These are phyloP conservation scores for Calycina marina DNA, from an alignment of 2,329 filamentous ascomycete species.

Conservation along the genomic window DNA sequence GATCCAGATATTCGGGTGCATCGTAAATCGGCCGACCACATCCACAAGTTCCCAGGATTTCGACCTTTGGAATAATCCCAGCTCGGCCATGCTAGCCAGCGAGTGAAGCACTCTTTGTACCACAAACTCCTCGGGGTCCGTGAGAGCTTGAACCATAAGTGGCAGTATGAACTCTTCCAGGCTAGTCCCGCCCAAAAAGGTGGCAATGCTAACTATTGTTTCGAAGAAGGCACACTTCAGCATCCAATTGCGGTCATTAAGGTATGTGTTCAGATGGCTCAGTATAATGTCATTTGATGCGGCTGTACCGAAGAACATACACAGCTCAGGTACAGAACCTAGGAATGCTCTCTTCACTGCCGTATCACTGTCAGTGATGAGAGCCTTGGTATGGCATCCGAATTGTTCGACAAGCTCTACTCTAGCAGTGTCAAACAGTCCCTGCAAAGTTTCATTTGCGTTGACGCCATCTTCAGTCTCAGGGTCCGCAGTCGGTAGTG, in stretches of 20 bases:
- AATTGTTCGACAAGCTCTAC: slow-evolving; percentile 71
- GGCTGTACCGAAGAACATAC: slow-evolving; percentile 86
- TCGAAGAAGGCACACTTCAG: slow-evolving; percentile 95
- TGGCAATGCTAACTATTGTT: slow-evolving; percentile 81
- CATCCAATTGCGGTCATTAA: slow-evolving; percentile 94
- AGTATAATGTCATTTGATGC: slow-evolving; percentile 92
- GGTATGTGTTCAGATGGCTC: slow-evolving; percentile 89
- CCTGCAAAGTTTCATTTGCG: slow-evolving; percentile 59
- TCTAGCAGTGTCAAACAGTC: slow-evolving; percentile 77
- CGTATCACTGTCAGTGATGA: slow-evolving; percentile 76
- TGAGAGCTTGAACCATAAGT: slow-evolving; percentile 86
- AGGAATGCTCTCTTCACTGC: slow-evolving; percentile 84
- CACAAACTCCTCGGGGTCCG: slow-evolving; percentile 86
- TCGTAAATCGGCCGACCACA: slow-evolving; percentile 67
- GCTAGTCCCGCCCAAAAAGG: slow-evolving; percentile 76
- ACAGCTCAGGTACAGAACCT: slow-evolving; percentile 79
- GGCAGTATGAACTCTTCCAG: slow-evolving; percentile 92
- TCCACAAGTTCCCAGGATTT: slow-evolving; percentile 82
- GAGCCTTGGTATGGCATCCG: slow-evolving; percentile 73
- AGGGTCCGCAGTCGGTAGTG: slow-evolving; percentile 61
- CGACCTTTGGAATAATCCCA: slow-evolving; percentile 73
- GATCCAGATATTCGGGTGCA: slow-evolving; percentile 94
- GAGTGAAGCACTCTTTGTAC: slow-evolving; percentile 83
- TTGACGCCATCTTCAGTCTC: slow-evolving; percentile 60
- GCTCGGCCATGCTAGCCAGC: slow-evolving; percentile 70